Base-by-base conservation (phyloP, 1,284 basidiomycete species). In the Schizopora paradoxa region DNA sequence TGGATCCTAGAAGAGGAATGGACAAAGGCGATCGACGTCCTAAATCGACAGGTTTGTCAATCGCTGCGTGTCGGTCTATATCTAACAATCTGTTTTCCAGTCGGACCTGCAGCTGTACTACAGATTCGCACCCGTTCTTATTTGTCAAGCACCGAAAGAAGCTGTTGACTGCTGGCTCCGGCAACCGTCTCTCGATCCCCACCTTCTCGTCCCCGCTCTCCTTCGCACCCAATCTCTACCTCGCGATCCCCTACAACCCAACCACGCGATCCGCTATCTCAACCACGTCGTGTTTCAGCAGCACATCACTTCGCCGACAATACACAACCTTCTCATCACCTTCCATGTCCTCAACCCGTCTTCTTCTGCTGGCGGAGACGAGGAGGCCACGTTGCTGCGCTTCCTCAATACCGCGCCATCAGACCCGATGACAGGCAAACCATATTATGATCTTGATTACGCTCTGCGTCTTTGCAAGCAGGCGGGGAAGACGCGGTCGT, bases 361-460 rank as follows among this genome's bases (percentile, higher is more conserved):
- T n/a, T 62, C 68, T 42, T 53, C 56, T 48, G 52, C 60, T 43
- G 36, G 48, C 11, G 48, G 64, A 4, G 75, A 77, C 16, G 85
- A 91, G 55, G 94, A 96, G 55, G 83, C 74, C 1, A 79, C 84
- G 3, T 75, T 99, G 4, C 70, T 97, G 18, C 80, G 82, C 19
- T 98, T 96, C 69, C 76, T 99, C 29, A 79, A 80, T n/a, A 78
- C 78, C 0, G 85, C 89, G 1, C 91, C 90, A 1, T 76, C 80
- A 14, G 83, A 97, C 61, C 86, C 91, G 1, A 61, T 88, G 18
- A 90, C 90, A 0, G 82, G 81, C 2, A 83, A 82, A 59, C 94
- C 95, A 1, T 96, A 92, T 64, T 99, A 93, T 61, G 95, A 99
- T 58, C 77, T 99, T 29, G 94, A 99, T 67, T 99, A 98, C 61